phyloP scores from a whole-genome alignment of 2,329 filamentous ascomycete species.

The Clarireedia sp. region DNA sequence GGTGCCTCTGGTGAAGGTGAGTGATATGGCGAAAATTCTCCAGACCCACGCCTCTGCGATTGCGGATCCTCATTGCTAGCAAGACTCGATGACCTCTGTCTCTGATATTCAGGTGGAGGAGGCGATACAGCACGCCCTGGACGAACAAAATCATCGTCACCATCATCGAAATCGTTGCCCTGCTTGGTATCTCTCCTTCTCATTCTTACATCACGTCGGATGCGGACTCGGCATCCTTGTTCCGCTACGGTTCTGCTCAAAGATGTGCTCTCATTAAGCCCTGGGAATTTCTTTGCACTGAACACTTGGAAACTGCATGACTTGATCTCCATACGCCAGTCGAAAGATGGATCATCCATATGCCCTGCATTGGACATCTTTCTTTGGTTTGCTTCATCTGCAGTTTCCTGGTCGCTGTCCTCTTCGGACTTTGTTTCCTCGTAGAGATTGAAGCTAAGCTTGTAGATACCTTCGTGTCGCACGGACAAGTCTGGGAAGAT shows the following conservation, averaged over 20 bases:
- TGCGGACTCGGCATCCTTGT: conserved; percentile 93
- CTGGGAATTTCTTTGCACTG: conserved; percentile 98
- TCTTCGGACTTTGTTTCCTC: conserved; percentile 84
- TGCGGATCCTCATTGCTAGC: conserved; percentile 19
- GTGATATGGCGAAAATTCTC: conserved; percentile 30
- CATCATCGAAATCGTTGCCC: conserved; percentile 39
- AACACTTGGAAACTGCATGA: conserved; percentile 81
- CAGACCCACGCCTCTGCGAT: conserved; percentile 38
- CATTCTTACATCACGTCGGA: conserved; percentile 89
- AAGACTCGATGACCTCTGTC: conserved; percentile 18
- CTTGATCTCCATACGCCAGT: conserved; percentile 84
- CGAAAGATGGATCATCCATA: conserved; percentile 46
- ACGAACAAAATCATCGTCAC: conserved; percentile 51
- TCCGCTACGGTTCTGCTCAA: conserved; percentile 89
- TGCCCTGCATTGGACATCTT: conserved; percentile 33
- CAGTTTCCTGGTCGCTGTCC: conserved; percentile 56
- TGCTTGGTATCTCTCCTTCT: conserved; percentile 70
- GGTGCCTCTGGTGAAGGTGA: conserved; percentile 1
- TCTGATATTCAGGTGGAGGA: conserved; percentile 10
- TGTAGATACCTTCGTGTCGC: conserved; percentile 87
- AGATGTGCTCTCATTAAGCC: conserved; percentile 78
- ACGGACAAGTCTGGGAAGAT: conserved; percentile 96
- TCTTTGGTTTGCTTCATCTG: conserved; percentile 27
- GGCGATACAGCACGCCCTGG: conserved; percentile 26
- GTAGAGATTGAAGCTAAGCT: conserved; percentile 85